phyloP scores from a whole-genome alignment of 1,284 basidiomycete species.

The Heterobasidion occidentale region DNA sequence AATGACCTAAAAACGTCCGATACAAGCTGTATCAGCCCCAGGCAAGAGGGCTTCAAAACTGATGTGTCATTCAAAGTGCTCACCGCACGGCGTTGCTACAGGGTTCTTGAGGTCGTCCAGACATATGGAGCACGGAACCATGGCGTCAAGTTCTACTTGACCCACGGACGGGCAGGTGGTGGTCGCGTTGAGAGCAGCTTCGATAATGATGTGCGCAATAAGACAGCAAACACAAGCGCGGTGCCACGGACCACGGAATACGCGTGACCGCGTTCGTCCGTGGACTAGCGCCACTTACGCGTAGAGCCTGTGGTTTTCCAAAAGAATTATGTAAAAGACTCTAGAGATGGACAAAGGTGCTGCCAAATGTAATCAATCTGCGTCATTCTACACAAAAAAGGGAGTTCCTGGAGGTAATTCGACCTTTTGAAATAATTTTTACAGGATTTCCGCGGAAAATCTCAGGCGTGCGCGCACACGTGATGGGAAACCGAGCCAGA shows the following conservation, averaged over 20 bases:
- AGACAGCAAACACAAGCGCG: too few species aligned
- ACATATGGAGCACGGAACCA: slow-evolving; percentile 47
- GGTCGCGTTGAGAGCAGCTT: not conserved
- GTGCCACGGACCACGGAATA: too few species aligned
- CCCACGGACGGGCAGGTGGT: slow-evolving; percentile 25
- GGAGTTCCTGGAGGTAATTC: not conserved
- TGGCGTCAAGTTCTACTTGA: slow-evolving; percentile 1
- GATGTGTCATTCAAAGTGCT: slow-evolving; percentile 11
- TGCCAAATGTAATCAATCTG: too few species aligned
- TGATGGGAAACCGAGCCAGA: not conserved
- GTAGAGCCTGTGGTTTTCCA: too few species aligned
- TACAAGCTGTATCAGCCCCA: not conserved
- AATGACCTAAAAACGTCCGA: slow-evolving; percentile 35
- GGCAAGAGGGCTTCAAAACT: not conserved
- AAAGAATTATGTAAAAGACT: too few species aligned
- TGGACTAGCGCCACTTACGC: too few species aligned
- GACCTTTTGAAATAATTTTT: not conserved
- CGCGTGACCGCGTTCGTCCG: too few species aligned
- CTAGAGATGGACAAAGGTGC: too few species aligned
- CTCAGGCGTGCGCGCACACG: not conserved
- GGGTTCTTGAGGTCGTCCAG: slow-evolving; percentile 43
- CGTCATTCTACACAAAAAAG: too few species aligned
- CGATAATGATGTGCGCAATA: not conserved
- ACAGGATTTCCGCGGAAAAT: not conserved
- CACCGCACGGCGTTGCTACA: slow-evolving; percentile 56